A percentile compares a stretch with the other conserved stretches of the same genome.
Evolutionary conservation across 768 basidiomycete species (phyloP).

Genomic region (Lanmaoa pseudosensibilis): DNA sequence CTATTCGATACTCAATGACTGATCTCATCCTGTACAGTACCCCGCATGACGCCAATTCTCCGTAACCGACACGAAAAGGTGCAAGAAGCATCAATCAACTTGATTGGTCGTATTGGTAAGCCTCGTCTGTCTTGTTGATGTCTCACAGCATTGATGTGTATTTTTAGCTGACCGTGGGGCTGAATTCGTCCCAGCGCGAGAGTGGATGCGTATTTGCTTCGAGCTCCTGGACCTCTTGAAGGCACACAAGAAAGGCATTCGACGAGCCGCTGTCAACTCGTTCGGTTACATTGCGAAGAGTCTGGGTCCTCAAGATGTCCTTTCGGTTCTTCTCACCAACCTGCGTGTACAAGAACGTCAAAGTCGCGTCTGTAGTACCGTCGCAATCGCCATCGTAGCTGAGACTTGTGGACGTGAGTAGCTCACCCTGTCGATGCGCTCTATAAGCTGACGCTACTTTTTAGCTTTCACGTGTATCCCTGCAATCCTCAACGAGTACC

Average conservation of each 20-base stretch:
- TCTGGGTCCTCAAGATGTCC: conserved; percentile 97
- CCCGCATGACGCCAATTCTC: conserved; percentile 99
- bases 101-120: conserved; percentile 92
- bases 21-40: conserved; percentile 55
- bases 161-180: conserved; percentile 90
- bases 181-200: conserved; percentile 96
- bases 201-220: conserved; percentile 99
- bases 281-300: conserved; percentile 99
- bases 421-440: background rate
- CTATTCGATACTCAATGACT: background rate
- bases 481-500: conserved; percentile 97
- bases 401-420: conserved; percentile 80
- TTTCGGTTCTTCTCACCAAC: conserved; percentile 94
- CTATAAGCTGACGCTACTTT: conserved; percentile 12
- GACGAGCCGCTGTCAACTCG: conserved; percentile 97
- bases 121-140: background rate
- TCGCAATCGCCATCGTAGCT: conserved; percentile 94
- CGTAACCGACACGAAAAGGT: conserved; percentile 99
- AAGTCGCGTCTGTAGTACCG: conserved; percentile 96
- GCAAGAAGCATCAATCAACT: conserved; percentile 98
- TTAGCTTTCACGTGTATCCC: conserved; percentile 97
- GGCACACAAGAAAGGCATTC: conserved; percentile 98
- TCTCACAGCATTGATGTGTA: conserved; percentile 2
- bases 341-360: conserved; percentile 98
- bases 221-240: conserved; percentile 95